Evolutionary conservation across 208 protist species (phyloP).

Genomic region (Porcisia deanei): DNA sequence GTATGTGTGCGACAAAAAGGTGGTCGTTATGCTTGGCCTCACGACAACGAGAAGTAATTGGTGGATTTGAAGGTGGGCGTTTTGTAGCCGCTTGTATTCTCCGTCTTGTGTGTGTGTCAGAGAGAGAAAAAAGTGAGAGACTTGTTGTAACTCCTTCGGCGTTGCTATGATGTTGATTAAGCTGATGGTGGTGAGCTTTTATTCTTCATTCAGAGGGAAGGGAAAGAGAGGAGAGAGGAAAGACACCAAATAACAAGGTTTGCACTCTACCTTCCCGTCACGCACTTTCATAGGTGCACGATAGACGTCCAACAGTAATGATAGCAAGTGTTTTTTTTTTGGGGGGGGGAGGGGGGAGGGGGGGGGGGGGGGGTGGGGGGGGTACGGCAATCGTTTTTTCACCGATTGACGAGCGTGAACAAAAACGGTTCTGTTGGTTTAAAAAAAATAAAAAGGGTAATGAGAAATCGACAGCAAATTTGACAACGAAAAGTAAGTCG

Average conservation of each 20-base stretch:
- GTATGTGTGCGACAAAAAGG: neutral
- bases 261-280: neutral
- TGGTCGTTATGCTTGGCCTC: neutral
- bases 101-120: too few species aligned
- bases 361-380: neutral
- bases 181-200: neutral
- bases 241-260: neutral
- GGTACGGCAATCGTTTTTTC: neutral
- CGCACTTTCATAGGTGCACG: neutral
- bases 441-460: neutral
- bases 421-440: neutral
- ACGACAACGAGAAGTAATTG: neutral
- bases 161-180: neutral
- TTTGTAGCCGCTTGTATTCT: too few species aligned
- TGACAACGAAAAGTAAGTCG: neutral
- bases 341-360: too few species aligned
- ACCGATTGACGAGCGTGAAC: neutral
- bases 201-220: neutral
- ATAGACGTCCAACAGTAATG: neutral
- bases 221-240: too few species aligned
- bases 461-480: too few species aligned
- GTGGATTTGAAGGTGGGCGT: neutral
- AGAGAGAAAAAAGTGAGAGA: too few species aligned
- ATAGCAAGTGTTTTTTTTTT: too few species aligned
- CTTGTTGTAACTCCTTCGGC: neutral